phyloP scores from a whole-genome alignment of 129 eudicot species.

The Logfia minima region DNA sequence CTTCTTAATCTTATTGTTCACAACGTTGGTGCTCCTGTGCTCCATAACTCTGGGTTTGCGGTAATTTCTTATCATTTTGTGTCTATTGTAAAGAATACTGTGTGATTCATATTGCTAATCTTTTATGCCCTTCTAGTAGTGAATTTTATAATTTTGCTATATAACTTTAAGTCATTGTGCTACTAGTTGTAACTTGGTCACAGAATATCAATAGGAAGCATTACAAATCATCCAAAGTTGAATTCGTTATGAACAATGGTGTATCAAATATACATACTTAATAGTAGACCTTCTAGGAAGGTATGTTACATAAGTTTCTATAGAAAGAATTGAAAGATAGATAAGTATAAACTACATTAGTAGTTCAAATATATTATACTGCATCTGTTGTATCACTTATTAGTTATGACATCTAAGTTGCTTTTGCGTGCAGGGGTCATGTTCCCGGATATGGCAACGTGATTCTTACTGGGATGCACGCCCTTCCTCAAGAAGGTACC shows the following conservation, averaged over 20 bases:
- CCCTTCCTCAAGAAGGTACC: constrained; percentile 87
- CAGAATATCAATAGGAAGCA: not conserved
- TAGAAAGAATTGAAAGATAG: no score
- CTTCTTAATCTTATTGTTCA: constrained; percentile 79
- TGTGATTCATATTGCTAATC: constrained; percentile 12
- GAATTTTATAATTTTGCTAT: not conserved
- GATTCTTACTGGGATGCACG: constrained; percentile 97
- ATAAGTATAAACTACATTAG: no score
- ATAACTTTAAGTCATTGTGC: not conserved
- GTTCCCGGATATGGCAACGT: constrained; percentile 99
- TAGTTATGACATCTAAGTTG: not conserved
- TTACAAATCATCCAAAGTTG: not conserved
- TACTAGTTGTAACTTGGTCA: not conserved
- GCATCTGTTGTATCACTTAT: not conserved
- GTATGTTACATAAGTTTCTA: not conserved
- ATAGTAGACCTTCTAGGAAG: not conserved
- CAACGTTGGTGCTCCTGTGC: constrained; percentile 83
- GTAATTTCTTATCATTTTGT: constrained; percentile 45
- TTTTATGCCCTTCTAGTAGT: constrained; percentile 20
- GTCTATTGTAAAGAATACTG: not conserved
- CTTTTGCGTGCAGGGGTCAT: constrained; percentile 74
- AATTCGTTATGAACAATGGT: not conserved
- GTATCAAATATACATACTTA: not conserved
- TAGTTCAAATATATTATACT: not conserved
- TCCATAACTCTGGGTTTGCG: constrained; percentile 98